Conservation (phyloP, 116 monocot species). For the Papilionanthe hybrid region DNA sequence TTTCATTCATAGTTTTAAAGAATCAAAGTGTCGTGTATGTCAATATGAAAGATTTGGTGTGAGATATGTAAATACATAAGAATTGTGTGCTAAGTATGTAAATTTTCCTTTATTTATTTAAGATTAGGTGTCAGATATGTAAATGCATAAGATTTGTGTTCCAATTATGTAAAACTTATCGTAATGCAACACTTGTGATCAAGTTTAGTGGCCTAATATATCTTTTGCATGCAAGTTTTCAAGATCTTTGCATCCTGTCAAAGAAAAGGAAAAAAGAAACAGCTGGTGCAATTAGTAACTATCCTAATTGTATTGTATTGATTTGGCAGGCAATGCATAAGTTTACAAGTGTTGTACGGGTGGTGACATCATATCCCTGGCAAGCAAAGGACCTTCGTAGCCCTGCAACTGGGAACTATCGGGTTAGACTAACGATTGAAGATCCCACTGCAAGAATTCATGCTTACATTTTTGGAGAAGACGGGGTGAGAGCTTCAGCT, state of each 20-base stretch:
- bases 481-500: slow-evolving; percentile 32
- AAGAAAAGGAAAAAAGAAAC: neutral
- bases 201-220: neutral
- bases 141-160: too few species aligned
- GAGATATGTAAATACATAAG: too few species aligned
- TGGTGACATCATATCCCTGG: slow-evolving; percentile 59
- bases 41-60: too few species aligned
- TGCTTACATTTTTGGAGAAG: slow-evolving; percentile 52
- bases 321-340: slow-evolving; percentile 42
- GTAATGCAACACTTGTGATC: neutral
- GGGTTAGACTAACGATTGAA: slow-evolving; percentile 56
- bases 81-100: too few species aligned
- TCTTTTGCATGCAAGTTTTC: neutral
- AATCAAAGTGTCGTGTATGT: too few species aligned
- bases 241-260: neutral
- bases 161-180: neutral
- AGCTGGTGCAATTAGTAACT: neutral
- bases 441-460: slow-evolving; percentile 83
- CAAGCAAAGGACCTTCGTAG: slow-evolving; percentile 28
- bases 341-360: slow-evolving; percentile 54
- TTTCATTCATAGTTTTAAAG: too few species aligned
- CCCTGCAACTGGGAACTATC: slow-evolving; percentile 22
- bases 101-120: too few species aligned
- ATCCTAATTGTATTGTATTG: neutral
- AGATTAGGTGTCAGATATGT: too few species aligned